Conservation (phyloP, 352 stramenopile species). For the Globisporangium carolinianum region DNA sequence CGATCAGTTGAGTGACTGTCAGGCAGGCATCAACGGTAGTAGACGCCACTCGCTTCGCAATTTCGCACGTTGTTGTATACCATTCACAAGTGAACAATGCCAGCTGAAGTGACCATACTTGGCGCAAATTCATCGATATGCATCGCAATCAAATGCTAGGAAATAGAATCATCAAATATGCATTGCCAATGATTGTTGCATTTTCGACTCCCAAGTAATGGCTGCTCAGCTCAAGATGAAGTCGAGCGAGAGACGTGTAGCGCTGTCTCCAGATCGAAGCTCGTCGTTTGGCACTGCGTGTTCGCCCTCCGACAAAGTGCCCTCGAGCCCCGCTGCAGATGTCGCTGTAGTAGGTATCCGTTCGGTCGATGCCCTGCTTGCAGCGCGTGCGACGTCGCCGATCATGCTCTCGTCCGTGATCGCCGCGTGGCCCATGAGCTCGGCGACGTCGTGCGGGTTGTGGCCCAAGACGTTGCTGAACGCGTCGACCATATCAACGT, state of each 20-base stretch:
- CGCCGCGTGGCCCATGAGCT: constrained; percentile 3
- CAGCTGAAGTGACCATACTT: too few relatives aligned
- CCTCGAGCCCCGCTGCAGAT: too few relatives aligned
- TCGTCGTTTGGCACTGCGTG: background rate
- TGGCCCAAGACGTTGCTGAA: background rate
- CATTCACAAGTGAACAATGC: too few relatives aligned
- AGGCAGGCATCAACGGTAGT: too few relatives aligned
- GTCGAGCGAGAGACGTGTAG: background rate
- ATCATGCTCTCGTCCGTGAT: constrained; percentile 9
- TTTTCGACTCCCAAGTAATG: background rate
- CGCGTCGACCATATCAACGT: constrained; percentile 2
- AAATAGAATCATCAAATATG: too few relatives aligned
- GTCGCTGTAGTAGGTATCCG: too few relatives aligned
- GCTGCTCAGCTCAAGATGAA: constrained; percentile 1
- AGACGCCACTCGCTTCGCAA: too few relatives aligned
- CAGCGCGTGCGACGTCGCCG: background rate
- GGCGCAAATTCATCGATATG: too few relatives aligned
- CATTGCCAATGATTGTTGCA: background rate
- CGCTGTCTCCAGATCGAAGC: background rate
- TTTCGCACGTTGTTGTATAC: too few relatives aligned
- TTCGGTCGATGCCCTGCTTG: background rate
- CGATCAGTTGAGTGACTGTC: too few relatives aligned
- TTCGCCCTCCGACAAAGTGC: background rate
- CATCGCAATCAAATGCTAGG: too few relatives aligned
- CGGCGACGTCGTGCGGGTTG: constrained; percentile 3